Evolutionary conservation across 2,329 filamentous ascomycete species (phyloP), one percentile per base, ranked within the genome.

Genomic region (Ascochyta rabiei): DNA sequence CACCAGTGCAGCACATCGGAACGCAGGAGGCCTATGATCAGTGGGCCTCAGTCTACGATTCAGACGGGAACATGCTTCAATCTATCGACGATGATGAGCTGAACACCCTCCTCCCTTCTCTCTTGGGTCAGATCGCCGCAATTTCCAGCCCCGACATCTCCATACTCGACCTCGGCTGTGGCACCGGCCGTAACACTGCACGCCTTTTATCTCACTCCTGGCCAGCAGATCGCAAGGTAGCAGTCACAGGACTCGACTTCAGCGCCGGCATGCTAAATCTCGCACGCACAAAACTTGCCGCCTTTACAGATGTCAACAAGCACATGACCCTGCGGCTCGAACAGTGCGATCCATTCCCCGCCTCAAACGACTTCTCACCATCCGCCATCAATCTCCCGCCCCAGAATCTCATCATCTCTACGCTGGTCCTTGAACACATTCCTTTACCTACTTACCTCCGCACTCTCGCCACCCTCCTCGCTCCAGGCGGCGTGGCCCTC

Each of bases 51-150:
- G 76, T 86, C 38, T 89, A 89, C 74, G 86, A 89, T 71, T 83
- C 78, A 28, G 86, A 89, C 59, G 83, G 83, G 28, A 89, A 89
- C 67, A 86, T 88, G 68, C 78, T 89, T 1, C 86, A 89, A 74
- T 79, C 81, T 1, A 79, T 88, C 16, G 87, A 89, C 67, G 82
- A 84, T 34, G 59, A 81, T 13, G 81, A 87, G 64, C 79, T 89
- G 62, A 66, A 72, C 13, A 64, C 66, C 1, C 67, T 86, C 0
- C 77, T 89, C 0, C 81, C 83, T 0, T 59, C 68, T 0, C 80
- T 85, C 39, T 62, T 86, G 3, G 53, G 63, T 2, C 64, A 68
- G 10, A 64, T 77, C 8, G 40, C 59, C 5, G 33, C 23, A 8
- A 44, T 33, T 19, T 19, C 31, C 3, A n/a, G 16, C n/a, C 21